phyloP scores from a whole-genome alignment of 345 rosid species.

The Ceriops decandra region DNA sequence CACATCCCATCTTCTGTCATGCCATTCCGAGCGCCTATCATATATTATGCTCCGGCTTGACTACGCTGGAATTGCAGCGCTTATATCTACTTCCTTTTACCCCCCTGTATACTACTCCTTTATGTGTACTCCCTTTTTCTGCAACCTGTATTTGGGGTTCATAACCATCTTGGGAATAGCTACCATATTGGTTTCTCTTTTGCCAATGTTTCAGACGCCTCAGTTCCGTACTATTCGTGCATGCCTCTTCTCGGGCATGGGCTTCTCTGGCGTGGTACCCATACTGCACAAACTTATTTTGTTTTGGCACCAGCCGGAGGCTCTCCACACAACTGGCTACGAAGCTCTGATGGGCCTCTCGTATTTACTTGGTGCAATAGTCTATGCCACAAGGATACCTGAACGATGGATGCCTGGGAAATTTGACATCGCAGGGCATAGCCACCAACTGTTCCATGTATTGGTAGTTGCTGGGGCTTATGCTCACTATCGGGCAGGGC shows the following conservation, averaged over 20 bases:
- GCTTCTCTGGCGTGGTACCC: slow-evolving; percentile 72
- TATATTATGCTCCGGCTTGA: slow-evolving; percentile 93
- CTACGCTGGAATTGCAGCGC: slow-evolving; percentile 84
- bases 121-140: slow-evolving; percentile 89
- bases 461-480: slow-evolving; percentile 84
- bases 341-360: slow-evolving; percentile 82
- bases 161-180: slow-evolving; percentile 71
- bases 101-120: slow-evolving; percentile 88
- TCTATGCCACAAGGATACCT: slow-evolving; percentile 77
- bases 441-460: slow-evolving; percentile 88
- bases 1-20: slow-evolving; percentile 78
- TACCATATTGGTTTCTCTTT: slow-evolving; percentile 58
- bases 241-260: slow-evolving; percentile 81
- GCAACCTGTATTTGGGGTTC: slow-evolving; percentile 81
- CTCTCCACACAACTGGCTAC: slow-evolving; percentile 80
- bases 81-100: slow-evolving; percentile 83
- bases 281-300: slow-evolving; percentile 71
- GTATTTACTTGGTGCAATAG: slow-evolving; percentile 66
- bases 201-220: slow-evolving; percentile 80
- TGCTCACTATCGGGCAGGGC: slow-evolving; percentile 79
- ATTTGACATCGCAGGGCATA: slow-evolving; percentile 92
- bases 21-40: slow-evolving; percentile 74
- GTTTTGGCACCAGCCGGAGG: slow-evolving; percentile 83
- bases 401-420: slow-evolving; percentile 97
- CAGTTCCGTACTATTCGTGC: slow-evolving; percentile 66